Evolutionary conservation across 495 filamentous ascomycete species (phyloP), one percentile per base, ranked within the genome.

Genomic region (Neurospora intermedia): DNA sequence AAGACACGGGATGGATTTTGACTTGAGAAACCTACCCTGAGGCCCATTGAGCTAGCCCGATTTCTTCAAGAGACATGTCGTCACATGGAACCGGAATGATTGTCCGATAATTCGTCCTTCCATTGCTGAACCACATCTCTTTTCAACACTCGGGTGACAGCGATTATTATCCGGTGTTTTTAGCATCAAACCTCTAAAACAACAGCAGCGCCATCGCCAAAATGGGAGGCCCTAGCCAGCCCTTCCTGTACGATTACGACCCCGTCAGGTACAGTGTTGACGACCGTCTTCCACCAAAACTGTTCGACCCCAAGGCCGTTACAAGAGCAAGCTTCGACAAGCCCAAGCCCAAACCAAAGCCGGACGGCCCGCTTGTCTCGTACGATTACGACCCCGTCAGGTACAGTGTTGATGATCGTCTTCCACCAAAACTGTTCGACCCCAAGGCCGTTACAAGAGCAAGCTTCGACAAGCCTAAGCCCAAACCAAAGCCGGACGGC

Each of bases 241-340:
- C 94, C 71, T 97, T 91, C 84, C 84, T 96, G 82, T 97, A 96
- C 82, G 54, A 66, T 38, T 66, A 66, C 1, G 88, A 90, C 77
- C 79, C 82, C 42, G 81, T 85, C 59, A 78, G 74, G 70, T 77
- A 76, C 54, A 79, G 82, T 69, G 79, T 79, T 69, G 82, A 87
- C 48, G 80, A 81, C 75, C 73, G 86, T 83, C 71, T 81, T 79
- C 78, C 86, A 75, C 84, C 91, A 43, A 84, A 81, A 9, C 77
- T 80, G 1, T 97, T 96, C 83, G 92, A 97, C 77, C 94, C 94
- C 16, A 96, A 93, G 77, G 90, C 91, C 71, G 88, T 91, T 43
- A 92, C 93, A 10, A 86, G 91, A 79, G 91, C 92, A 72, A 93
- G 91, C 80, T 89, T 83, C 77, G 82, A 87, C 74, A 84, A 83